A percentile compares a stretch with the other conserved stretches of the same genome.
Evolutionary conservation across 257 asterid species (phyloP).

Genomic region (Rhazya stricta): DNA sequence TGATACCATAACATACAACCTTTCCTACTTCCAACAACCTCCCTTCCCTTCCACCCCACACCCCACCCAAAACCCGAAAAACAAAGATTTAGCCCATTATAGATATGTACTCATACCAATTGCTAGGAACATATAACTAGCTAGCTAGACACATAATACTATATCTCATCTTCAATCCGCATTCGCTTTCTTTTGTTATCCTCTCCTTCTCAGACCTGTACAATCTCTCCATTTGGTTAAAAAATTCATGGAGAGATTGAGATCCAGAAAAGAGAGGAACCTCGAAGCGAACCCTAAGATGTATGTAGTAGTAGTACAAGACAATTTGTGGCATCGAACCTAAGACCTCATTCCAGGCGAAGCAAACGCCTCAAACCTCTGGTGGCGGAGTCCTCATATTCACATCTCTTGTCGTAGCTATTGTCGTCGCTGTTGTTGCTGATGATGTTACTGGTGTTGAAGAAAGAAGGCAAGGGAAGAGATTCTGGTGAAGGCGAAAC

Average conservation of each 20-base stretch:
- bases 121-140: not conserved
- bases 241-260: constrained; percentile 25
- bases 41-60: not conserved
- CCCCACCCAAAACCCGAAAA: not conserved
- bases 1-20: not conserved
- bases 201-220: constrained; percentile 15
- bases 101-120: not conserved
- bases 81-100: not conserved
- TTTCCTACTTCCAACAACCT: not conserved
- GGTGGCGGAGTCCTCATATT: constrained; percentile 48
- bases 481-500: constrained; percentile 70
- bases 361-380: constrained; percentile 43
- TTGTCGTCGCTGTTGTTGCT: constrained; percentile 14
- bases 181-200: not conserved
- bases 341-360: constrained; percentile 22
- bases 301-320: not conserved
- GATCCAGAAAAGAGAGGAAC: constrained; percentile 12
- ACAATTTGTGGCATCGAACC: not conserved
- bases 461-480: constrained; percentile 62
- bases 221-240: constrained; percentile 19
- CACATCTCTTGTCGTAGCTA: constrained; percentile 20
- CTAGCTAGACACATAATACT: constrained; percentile 1
- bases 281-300: constrained; percentile 1
- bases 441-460: constrained; percentile 10
- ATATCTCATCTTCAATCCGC: constrained; percentile 15